Evolutionary conservation across 768 basidiomycete species (phyloP), one percentile per base, ranked within the genome.

Genomic region (Krasilnikovozyma curviuscula): DNA sequence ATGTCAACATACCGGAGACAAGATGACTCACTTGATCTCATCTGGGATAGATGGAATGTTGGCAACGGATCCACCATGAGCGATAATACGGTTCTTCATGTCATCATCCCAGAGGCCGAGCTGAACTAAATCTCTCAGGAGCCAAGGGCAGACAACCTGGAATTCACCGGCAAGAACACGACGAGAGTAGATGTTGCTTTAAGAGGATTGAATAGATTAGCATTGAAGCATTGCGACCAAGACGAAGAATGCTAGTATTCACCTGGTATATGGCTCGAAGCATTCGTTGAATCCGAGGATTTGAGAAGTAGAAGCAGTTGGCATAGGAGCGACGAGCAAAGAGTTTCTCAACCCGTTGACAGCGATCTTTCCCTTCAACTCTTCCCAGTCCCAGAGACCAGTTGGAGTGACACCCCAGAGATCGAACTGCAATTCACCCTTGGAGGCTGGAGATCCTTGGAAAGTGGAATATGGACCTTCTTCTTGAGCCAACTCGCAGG

Each of bases 31-130:
- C 50, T 52, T 52, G 50, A 52, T 40, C 18, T 52, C 50, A 32
- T 52, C 50, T 8, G 50, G 45, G 27, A 52, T 52, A 27, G 6
- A 28, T 41, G 46, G 28, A 53, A 54, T 58, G 55, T 63, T 56
- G 49, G 58, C 58, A 40, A 68, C 63, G 39, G 63, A 67, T 46
- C 68, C 91, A 59, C 86, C 81, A 67, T 91, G 81, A 13, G 93
- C 93, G 57, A 98, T 97, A 66, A 98, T 86, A 74, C 83, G 80
- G 69, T 95, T 89, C 75, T 91, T 93, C 91, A 97, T 97, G 63
- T 83, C 76, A 61, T 98, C 91, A 59, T 95, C 76, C 93, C 93
- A 98, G 7, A 97, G 75, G 29, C 79, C 79, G 47, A 80, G 81
- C 56, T 91, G 83, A 57, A 95, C 91, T 49, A 98, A 81, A 57